Percentiles rank a stretch among this genome's conserved stretches.
Conservation (phyloP, 805 yeast species). For the Ogataea methylovora region DNA sequence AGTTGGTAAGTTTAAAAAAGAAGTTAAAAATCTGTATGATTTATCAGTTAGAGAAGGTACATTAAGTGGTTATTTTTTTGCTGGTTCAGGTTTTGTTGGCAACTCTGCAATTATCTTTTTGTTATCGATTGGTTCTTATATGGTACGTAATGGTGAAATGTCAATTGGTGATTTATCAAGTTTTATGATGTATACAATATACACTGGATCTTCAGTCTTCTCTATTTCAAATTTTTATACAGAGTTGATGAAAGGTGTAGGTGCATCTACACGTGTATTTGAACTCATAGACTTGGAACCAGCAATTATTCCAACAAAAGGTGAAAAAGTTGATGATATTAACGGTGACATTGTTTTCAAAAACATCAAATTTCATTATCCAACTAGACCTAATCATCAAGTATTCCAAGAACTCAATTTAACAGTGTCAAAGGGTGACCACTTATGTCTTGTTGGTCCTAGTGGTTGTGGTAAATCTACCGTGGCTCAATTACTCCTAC, state of each 20-base stretch:
- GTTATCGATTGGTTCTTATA: conserved; percentile 70
- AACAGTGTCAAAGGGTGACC: conserved; percentile 68
- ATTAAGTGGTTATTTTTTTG: conserved; percentile 68
- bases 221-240: conserved; percentile 88
- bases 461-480: conserved; percentile 96
- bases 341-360: conserved; percentile 55
- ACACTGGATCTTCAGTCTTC: conserved; percentile 87
- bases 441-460: conserved; percentile 93
- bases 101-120: conserved; percentile 73
- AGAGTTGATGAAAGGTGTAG: conserved; percentile 94
- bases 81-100: conserved; percentile 79
- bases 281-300: conserved; percentile 80
- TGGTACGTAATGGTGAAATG: conserved; percentile 70
- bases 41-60: conserved; percentile 77
- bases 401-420: conserved; percentile 60
- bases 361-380: conserved; percentile 67
- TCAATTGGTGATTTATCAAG: conserved; percentile 86
- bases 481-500: conserved; percentile 64
- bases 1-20: conserved; percentile 64
- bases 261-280: conserved; percentile 88
- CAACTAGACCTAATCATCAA: conserved; percentile 67
- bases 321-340: conserved; percentile 34
- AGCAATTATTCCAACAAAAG: conserved; percentile 56
- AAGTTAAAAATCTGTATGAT: conserved; percentile 55
- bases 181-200: conserved; percentile 92